Base-by-base conservation (phyloP, 257 asterid genomes). In the Handroanthus guayacan region DNA sequence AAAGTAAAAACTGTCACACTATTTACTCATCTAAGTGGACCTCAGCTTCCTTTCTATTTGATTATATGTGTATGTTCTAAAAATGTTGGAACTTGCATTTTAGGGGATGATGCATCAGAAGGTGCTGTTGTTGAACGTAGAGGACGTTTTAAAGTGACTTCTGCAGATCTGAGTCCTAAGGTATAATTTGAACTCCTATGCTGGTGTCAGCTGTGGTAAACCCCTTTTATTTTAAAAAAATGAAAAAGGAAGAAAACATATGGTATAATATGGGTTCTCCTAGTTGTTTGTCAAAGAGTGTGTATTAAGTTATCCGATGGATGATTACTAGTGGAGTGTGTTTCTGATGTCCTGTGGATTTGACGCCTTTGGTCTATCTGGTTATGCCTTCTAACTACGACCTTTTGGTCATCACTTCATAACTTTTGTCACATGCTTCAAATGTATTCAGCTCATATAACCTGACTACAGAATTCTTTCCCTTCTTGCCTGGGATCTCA, bases 131-230 rank as follows among this genome's bases (percentile, higher is more conserved):
- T 94, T 75, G 95, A 89, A 85, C 91, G 92, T 64, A 86, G 80
- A 87, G 98, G 98, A 37, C 98, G 98, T 44, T 94, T 91, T 86
- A 89, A 91, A 86, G 97, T 94, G 86, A 94, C 95, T 74, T 86
- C 97, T 52, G 94, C 94, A 17, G 98, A 94, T 73, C 73, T 67
- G 73, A 88, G 93, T 86, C 79, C 96, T 67, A 86, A 84, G 92
- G 92, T 94, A 81, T 77, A 55, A 9, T 56, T 66, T 64, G 9
- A 56, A 54, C 63, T 38, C 44, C 18, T 11, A 62, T 44, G 7
- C 44, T 67, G 13, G 55, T 60, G 44, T 71, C 52, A 54, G 71
- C 51, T 51, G 56, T n/a, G 9, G 45, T 67, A 41, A 56, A 6
- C 51, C 62, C 18, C 18, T 55, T 55, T 2, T 25, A 0, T 25